Percentiles rank a stretch among this genome's conserved stretches.
These are phyloP conservation scores for Aspergillus ochraceoroseus DNA, from an alignment of 2,329 filamentous ascomycete genomes.

Conservation along the genomic window DNA sequence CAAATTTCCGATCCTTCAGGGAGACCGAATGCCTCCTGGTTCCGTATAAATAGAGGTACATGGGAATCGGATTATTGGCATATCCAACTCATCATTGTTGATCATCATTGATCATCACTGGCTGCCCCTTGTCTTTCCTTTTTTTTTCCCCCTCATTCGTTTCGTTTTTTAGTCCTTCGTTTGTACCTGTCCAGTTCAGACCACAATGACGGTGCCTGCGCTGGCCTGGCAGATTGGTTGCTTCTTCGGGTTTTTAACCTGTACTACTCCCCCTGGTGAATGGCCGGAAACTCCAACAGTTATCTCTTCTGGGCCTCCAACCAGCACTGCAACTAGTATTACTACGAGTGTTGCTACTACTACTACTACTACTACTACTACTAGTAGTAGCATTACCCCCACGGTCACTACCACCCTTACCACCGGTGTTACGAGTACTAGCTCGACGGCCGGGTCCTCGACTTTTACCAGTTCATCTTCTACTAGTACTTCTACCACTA, in stretches of 20 bases:
- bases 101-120: no score
- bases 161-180: slow-evolving; percentile 12
- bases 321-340: not conserved
- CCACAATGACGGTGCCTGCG: slow-evolving; percentile 24
- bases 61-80: slow-evolving; percentile 10
- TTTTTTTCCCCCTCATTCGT: slow-evolving; percentile 10
- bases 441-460: slow-evolving; percentile 3
- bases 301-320: slow-evolving; percentile 18
- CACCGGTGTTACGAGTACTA: slow-evolving; percentile 4
- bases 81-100: not conserved
- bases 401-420: not conserved
- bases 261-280: slow-evolving; percentile 28
- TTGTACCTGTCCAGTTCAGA: slow-evolving; percentile 14
- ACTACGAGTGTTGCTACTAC: slow-evolving; percentile 5
- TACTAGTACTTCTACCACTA: slow-evolving; percentile 5
- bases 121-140: no score
- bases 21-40: not conserved
- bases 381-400: not conserved
- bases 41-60: slow-evolving; percentile 12
- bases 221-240: slow-evolving; percentile 26
- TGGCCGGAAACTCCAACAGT: slow-evolving; percentile 27
- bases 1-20: slow-evolving; percentile 5
- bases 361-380: slow-evolving; percentile 3
- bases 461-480: not conserved
- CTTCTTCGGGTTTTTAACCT: slow-evolving; percentile 33